A percentile compares a stretch with the other conserved stretches of the same genome.
phyloP scores from a whole-genome alignment of 2,329 filamentous ascomycete genomes.

The Diaporthe vaccinii region DNA sequence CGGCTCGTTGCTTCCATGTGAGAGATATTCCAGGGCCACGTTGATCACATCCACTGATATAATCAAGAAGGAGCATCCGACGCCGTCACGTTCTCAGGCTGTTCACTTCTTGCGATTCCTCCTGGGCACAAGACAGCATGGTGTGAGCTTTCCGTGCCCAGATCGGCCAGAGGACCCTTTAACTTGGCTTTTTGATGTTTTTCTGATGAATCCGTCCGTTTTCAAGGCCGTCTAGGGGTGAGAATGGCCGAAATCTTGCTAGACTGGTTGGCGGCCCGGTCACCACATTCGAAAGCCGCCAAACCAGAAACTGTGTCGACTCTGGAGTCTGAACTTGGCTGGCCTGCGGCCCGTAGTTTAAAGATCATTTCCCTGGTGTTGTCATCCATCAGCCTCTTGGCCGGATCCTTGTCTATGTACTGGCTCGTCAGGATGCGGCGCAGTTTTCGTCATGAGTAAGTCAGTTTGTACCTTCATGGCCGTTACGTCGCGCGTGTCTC shows the following conservation, averaged over 20 bases:
- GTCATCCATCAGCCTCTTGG: constrained; percentile 67
- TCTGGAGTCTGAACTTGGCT: not conserved
- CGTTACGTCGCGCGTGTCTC: not conserved
- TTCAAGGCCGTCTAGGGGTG: not conserved
- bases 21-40: not conserved
- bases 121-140: not conserved
- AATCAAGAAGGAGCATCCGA: constrained; percentile 1
- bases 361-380: constrained; percentile 58
- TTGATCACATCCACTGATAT: not conserved
- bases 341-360: constrained; percentile 41
- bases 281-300: not conserved
- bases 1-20: not conserved
- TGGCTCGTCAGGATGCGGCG: constrained; percentile 82
- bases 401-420: constrained; percentile 71
- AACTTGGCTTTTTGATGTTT: not conserved
- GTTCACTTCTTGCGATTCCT: not conserved
- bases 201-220: not conserved
- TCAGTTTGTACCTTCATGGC: constrained; percentile 25
- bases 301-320: not conserved
- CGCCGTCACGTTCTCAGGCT: not conserved
- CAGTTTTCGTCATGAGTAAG: constrained; percentile 80
- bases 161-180: not conserved
- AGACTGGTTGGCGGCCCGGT: not conserved
- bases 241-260: not conserved
- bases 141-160: not conserved